phyloP scores from a whole-genome alignment of 2,329 filamentous ascomycete species.

The Ophiognomonia clavigignenti-juglandacearum region DNA sequence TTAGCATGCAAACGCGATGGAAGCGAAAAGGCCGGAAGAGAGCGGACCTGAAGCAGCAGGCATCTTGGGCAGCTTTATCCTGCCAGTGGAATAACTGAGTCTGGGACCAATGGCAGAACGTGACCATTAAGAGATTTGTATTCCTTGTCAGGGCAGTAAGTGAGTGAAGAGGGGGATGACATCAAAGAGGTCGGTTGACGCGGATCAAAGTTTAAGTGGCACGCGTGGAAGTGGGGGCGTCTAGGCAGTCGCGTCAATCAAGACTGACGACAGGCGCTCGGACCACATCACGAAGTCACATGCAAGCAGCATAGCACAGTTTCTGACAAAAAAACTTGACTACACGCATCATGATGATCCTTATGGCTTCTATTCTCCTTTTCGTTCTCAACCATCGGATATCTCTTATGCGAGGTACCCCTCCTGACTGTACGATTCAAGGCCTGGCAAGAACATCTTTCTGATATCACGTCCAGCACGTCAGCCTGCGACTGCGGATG shows the following conservation, averaged over 20 bases:
- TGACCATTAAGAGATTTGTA: too few relatives aligned
- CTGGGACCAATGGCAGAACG: too few relatives aligned
- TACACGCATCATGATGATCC: background rate
- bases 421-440: too few relatives aligned
- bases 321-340: too few relatives aligned
- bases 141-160: background rate
- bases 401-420: too few relatives aligned
- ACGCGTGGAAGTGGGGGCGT: background rate
- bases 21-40: background rate
- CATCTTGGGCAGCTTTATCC: slow-evolving; percentile 23
- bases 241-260: background rate
- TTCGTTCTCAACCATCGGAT: too few relatives aligned
- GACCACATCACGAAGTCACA: slow-evolving; percentile 7
- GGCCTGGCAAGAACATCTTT: too few relatives aligned
- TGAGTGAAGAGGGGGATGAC: background rate
- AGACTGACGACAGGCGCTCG: background rate
- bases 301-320: background rate
- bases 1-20: background rate
- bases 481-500: too few relatives aligned
- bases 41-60: slow-evolving; percentile 21
- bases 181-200: background rate
- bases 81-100: too few relatives aligned
- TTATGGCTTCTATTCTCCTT: too few relatives aligned
- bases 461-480: too few relatives aligned
- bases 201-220: slow-evolving; percentile 3